A percentile compares a stretch with the other conserved stretches of the same genome.
Evolutionary conservation across 495 filamentous ascomycete species (phyloP).

Genomic region (Neurospora sublineolata): DNA sequence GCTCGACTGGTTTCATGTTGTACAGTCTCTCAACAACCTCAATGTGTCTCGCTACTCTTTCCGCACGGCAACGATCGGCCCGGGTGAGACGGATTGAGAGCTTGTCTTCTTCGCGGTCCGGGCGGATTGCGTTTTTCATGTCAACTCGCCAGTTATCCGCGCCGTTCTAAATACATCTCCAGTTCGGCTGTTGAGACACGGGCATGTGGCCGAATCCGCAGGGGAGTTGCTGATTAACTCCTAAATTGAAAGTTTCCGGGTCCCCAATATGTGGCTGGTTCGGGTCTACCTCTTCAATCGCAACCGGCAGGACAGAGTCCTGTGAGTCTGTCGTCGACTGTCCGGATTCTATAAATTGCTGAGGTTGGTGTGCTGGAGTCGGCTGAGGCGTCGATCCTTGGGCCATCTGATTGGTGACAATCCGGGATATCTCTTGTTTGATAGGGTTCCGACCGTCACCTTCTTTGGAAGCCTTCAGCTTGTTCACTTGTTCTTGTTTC

Average conservation of each 20-base stretch:
- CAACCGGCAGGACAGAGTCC: rapidly evolving
- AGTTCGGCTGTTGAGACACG: background rate
- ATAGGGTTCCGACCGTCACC: background rate
- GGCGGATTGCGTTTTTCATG: background rate
- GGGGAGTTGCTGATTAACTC: background rate
- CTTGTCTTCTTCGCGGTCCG: background rate
- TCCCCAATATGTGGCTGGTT: background rate
- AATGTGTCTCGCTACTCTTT: background rate
- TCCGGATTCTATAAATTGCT: background rate
- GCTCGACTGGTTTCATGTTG: background rate
- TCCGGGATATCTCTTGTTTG: background rate
- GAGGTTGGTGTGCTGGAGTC: background rate
- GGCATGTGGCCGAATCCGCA: background rate
- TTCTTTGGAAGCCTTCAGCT: rapidly evolving
- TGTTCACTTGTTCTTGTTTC: background rate
- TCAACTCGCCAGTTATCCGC: background rate
- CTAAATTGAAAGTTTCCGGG: background rate
- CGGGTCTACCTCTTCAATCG: background rate
- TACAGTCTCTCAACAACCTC: background rate
- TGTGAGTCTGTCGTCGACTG: background rate
- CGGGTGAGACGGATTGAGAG: background rate
- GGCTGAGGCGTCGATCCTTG: background rate
- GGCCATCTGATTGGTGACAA: background rate
- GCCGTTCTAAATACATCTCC: background rate
- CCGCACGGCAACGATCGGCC: background rate